These are phyloP conservation scores for Coniferiporia weirii DNA, from an alignment of 1,284 basidiomycete genomes.

Conservation along the genomic window DNA sequence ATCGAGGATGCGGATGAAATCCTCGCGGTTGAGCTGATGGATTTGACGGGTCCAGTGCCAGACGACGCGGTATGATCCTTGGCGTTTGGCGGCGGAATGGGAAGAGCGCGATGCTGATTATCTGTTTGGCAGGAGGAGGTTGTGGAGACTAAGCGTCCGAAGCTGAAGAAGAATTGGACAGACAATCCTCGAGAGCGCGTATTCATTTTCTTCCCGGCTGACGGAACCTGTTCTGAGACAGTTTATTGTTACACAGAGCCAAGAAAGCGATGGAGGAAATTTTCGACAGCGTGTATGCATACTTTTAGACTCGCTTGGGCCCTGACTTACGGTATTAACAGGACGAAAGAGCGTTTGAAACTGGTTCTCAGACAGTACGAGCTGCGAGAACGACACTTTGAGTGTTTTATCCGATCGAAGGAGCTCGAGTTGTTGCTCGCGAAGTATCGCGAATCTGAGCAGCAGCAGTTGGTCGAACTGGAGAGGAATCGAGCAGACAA, in stretches of 20 bases:
- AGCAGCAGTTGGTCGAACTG: conserved; percentile 70
- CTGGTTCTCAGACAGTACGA: conserved; percentile 80
- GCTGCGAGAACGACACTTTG: conserved; percentile 80
- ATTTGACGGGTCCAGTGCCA: conserved; percentile 59
- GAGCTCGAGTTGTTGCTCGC: conserved; percentile 80
- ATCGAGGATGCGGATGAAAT: conserved; percentile 84
- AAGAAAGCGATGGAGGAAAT: conserved; percentile 69
- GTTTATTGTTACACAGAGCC: conserved; percentile 41
- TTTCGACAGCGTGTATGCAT: conserved; percentile 65
- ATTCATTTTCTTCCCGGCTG: neutral
- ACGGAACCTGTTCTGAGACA: conserved; percentile 12
- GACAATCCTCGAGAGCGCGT: conserved; percentile 67
- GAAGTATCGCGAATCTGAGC: conserved; percentile 75
- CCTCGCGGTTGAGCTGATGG: conserved; percentile 80
- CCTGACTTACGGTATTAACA: neutral
- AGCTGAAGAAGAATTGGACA: conserved; percentile 71
- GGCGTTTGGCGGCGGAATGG: neutral
- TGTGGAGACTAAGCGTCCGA: conserved; percentile 55
- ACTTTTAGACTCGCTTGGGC: neutral
- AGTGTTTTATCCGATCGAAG: conserved; percentile 82
- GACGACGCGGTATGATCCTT: conserved; percentile 53
- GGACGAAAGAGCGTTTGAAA: conserved; percentile 66
- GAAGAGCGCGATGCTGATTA: conserved; percentile 1
- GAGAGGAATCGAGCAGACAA: conserved; percentile 64
- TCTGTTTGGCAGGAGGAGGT: conserved; percentile 48